Percentiles rank a stretch among this genome's conserved stretches.
phyloP scores from a whole-genome alignment of 2,329 filamentous ascomycete species.

The Stagonosporopsis vannaccii region DNA sequence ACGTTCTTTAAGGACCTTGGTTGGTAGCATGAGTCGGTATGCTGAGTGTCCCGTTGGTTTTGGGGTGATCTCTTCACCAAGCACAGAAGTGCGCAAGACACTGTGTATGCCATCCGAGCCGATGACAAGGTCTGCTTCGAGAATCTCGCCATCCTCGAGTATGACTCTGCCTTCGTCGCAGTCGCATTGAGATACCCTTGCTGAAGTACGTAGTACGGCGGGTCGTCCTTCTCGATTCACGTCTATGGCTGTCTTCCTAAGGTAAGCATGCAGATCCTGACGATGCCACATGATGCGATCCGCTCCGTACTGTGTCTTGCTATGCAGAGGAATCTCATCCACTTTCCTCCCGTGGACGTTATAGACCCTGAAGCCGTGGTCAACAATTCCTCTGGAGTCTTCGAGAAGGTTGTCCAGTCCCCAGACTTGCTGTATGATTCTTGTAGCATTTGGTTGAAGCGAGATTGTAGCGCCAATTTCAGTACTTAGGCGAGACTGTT shows the following conservation, averaged over 20 bases:
- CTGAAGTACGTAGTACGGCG: slow-evolving; percentile 51
- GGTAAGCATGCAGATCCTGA: slow-evolving; percentile 51
- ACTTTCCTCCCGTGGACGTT: slow-evolving; percentile 42
- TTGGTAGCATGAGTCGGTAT: slow-evolving; percentile 49
- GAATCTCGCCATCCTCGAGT: slow-evolving; percentile 53
- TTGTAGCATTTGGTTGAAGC: slow-evolving; percentile 53
- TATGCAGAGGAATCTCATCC: slow-evolving; percentile 41
- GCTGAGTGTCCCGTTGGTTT: slow-evolving; percentile 50
- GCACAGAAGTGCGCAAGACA: slow-evolving; percentile 29
- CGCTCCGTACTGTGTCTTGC: slow-evolving; percentile 46
- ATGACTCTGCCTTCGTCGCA: slow-evolving; percentile 50
- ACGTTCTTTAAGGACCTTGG: slow-evolving; percentile 24
- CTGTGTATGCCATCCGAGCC: slow-evolving; percentile 62
- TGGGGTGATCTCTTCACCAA: slow-evolving; percentile 28
- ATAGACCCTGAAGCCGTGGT: slow-evolving; percentile 49
- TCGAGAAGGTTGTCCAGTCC: slow-evolving; percentile 37
- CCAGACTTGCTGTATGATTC: slow-evolving; percentile 45
- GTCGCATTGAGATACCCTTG: slow-evolving; percentile 54
- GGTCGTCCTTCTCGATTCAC: slow-evolving; percentile 37
- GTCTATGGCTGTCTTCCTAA: slow-evolving; percentile 55
- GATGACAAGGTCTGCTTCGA: slow-evolving; percentile 59
- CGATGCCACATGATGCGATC: slow-evolving; percentile 54
- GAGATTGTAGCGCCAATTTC: slow-evolving; percentile 55
- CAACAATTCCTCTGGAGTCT: slow-evolving; percentile 43
- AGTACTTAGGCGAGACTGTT: slow-evolving; percentile 39